These are phyloP conservation scores for Calonectria naviculata DNA, from an alignment of 2,329 filamentous ascomycete species.

Conservation along the genomic window DNA sequence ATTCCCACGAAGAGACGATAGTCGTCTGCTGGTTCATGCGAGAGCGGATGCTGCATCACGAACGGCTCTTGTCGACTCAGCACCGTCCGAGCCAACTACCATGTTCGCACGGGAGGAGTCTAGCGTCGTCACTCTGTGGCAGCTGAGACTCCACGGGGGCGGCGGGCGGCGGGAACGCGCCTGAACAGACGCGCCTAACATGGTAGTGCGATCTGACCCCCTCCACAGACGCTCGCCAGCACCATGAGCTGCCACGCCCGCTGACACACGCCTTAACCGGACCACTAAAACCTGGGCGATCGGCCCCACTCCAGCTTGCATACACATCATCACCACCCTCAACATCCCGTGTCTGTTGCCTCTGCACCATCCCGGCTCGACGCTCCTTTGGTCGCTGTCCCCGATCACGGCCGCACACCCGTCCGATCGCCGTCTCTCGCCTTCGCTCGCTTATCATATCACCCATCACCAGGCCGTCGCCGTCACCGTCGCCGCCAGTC, in stretches of 20 bases:
- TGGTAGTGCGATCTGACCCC: slow-evolving; percentile 12
- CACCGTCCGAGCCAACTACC: neutral
- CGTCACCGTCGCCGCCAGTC: neutral
- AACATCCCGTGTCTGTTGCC: slow-evolving; percentile 5
- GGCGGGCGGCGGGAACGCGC: slow-evolving; percentile 15
- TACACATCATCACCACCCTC: slow-evolving; percentile 13
- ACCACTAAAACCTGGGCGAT: slow-evolving; percentile 3
- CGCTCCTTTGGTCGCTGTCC: slow-evolving; percentile 5
- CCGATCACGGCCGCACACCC: slow-evolving; percentile 7
- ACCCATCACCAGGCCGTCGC: neutral
- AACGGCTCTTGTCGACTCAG: neutral
- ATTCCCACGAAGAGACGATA: neutral
- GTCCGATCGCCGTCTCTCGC: neutral
- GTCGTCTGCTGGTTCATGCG: slow-evolving; percentile 18
- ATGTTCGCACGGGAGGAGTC: slow-evolving; percentile 1
- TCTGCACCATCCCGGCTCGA: slow-evolving; percentile 12
- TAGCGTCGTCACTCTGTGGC: slow-evolving; percentile 1
- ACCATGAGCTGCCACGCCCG: neutral
- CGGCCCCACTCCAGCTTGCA: slow-evolving; percentile 15
- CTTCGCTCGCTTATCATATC: neutral
- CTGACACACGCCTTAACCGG: neutral
- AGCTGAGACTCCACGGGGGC: slow-evolving; percentile 13
- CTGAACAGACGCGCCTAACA: slow-evolving; percentile 16
- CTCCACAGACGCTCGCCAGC: slow-evolving; percentile 7
- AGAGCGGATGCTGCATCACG: neutral